These are phyloP conservation scores for Rhodocollybia butyracea DNA, from an alignment of 768 basidiomycete genomes.

Conservation along the genomic window DNA sequence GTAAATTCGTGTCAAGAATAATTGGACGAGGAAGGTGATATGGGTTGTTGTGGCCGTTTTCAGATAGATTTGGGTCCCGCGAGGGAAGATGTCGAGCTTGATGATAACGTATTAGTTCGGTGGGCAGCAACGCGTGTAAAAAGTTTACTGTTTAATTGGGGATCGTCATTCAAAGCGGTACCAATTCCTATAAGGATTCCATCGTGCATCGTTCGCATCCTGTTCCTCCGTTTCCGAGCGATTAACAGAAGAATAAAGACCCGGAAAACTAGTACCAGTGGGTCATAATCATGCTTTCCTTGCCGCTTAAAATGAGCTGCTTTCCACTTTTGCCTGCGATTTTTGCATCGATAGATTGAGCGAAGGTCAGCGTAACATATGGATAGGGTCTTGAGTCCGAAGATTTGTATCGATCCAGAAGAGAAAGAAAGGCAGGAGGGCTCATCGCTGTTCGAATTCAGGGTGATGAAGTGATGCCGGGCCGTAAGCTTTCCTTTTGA, in stretches of 20 bases:
- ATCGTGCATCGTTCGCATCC: slow-evolving; percentile 92
- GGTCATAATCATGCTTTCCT: slow-evolving; percentile 89
- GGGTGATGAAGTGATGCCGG: not conserved
- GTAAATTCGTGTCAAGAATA: slow-evolving; percentile 75
- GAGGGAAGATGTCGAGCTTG: slow-evolving; percentile 58
- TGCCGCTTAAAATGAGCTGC: slow-evolving; percentile 81
- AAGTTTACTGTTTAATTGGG: slow-evolving; percentile 80
- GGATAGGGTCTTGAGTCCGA: slow-evolving; percentile 41
- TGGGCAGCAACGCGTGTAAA: not conserved
- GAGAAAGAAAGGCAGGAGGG: not conserved
- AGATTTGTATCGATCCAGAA: not conserved
- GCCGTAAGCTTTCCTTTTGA: not conserved
- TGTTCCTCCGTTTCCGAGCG: slow-evolving; percentile 26
- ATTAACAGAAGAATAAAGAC: not conserved
- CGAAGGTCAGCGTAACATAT: slow-evolving; percentile 78
- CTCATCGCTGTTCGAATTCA: not conserved
- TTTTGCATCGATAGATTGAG: slow-evolving; percentile 83
- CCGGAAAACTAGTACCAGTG: slow-evolving; percentile 69
- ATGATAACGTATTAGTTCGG: not conserved
- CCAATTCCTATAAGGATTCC: slow-evolving; percentile 89
- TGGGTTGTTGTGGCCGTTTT: slow-evolving; percentile 22
- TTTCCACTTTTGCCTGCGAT: slow-evolving; percentile 74
- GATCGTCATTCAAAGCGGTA: slow-evolving; percentile 88
- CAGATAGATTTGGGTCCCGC: slow-evolving; percentile 20
- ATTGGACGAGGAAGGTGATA: slow-evolving; percentile 73